Evolutionary conservation across 2,329 filamentous ascomycete genomes (phyloP).

Genomic region (Plectosphaerella plurivora): DNA sequence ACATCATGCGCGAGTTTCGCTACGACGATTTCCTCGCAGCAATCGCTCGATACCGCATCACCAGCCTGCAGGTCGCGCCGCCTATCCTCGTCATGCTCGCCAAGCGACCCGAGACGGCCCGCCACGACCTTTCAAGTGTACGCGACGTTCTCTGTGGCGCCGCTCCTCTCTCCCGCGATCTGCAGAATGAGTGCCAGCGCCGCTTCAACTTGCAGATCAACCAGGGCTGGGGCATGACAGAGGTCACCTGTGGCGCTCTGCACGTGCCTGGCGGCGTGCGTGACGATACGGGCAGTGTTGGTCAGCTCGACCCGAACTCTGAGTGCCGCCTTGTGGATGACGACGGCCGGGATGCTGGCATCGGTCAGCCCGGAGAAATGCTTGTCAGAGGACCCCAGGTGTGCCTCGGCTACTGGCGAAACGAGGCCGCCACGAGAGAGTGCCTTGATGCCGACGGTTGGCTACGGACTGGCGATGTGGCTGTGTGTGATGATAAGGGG

Average conservation of each 20-base stretch:
- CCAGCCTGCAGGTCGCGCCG: constrained; percentile 48
- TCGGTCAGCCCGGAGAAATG: constrained; percentile 48
- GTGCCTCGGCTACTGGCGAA: constrained; percentile 56
- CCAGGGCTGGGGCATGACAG: constrained; percentile 61
- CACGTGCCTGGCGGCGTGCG: constrained; percentile 33
- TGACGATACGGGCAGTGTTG: constrained; percentile 42
- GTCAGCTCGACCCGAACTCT: constrained; percentile 47
- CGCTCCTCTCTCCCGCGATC: constrained; percentile 40
- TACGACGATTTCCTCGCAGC: constrained; percentile 47
- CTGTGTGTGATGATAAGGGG: constrained; percentile 39
- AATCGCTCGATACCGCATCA: constrained; percentile 49
- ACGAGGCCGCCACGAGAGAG: constrained; percentile 48
- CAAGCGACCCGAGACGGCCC: constrained; percentile 48
- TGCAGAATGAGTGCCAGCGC: constrained; percentile 41
- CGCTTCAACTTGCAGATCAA: constrained; percentile 32
- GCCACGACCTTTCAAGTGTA: constrained; percentile 49
- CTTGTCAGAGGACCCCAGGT: constrained; percentile 51
- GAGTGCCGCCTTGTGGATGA: constrained; percentile 51
- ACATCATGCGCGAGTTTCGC: constrained; percentile 53
- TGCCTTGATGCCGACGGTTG: constrained; percentile 47
- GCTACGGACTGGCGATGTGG: constrained; percentile 57
- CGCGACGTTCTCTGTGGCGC: constrained; percentile 45
- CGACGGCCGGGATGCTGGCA: constrained; percentile 41
- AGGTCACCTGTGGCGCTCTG: constrained; percentile 37
- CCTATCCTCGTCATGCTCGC: constrained; percentile 55